phyloP scores from a whole-genome alignment of 805 yeast species.

The Metschnikowia borealis region DNA sequence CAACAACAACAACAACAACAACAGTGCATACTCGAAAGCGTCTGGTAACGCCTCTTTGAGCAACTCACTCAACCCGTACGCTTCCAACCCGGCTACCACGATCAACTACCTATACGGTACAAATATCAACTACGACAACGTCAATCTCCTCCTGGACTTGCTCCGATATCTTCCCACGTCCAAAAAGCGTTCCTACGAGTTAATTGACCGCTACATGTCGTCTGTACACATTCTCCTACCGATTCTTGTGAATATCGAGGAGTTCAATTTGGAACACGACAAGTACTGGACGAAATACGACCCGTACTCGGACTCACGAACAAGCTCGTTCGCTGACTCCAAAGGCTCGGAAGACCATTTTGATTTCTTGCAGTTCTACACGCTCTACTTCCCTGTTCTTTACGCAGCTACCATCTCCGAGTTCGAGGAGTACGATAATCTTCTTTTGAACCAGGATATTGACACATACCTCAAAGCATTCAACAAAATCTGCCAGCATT shows the following conservation, averaged over 20 bases:
- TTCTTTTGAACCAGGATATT: slow-evolving; percentile 44
- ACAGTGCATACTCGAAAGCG: not conserved
- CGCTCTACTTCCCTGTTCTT: slow-evolving; percentile 48
- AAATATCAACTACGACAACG: slow-evolving; percentile 35
- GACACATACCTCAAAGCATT: slow-evolving; percentile 47
- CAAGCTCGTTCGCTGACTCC: slow-evolving; percentile 9
- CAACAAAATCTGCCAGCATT: slow-evolving; percentile 47
- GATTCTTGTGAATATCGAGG: slow-evolving; percentile 42
- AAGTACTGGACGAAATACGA: slow-evolving; percentile 42
- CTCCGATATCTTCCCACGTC: slow-evolving; percentile 42
- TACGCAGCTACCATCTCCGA: slow-evolving; percentile 59
- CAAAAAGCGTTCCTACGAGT: slow-evolving; percentile 42
- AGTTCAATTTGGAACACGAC: slow-evolving; percentile 44
- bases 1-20: not conserved
- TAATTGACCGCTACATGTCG: slow-evolving; percentile 45
- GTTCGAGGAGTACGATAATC: slow-evolving; percentile 53
- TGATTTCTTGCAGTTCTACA: slow-evolving; percentile 42
- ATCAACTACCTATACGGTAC: slow-evolving; percentile 37
- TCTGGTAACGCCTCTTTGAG: slow-evolving; percentile 1
- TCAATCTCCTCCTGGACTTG: slow-evolving; percentile 33
- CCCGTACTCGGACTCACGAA: slow-evolving; percentile 6
- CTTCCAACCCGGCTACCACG: slow-evolving; percentile 33
- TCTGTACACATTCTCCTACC: slow-evolving; percentile 58
- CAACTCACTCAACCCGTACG: slow-evolving; percentile 27
- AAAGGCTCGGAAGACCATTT: slow-evolving; percentile 25